Evolutionary conservation across 2,329 filamentous ascomycete species (phyloP), one percentile per base, ranked within the genome.

Genomic region (Dactylellina parvicollis): DNA sequence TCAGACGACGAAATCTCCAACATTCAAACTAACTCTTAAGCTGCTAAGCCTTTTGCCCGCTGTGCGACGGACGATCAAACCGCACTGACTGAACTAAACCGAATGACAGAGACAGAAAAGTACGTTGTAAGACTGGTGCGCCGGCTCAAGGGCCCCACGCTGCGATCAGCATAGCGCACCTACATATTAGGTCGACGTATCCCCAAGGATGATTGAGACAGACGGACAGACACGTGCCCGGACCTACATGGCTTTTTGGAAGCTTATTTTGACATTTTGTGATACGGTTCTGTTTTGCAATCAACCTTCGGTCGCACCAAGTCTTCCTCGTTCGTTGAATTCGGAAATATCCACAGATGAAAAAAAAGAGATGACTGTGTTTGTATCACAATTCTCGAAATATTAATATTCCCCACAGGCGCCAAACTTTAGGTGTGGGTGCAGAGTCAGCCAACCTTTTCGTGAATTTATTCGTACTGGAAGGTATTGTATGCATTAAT

Each of bases 231-330:
- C 62, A 66, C 62, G 62, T 66, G 62, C 42, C n/a, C 9, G 32
- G 12, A 20, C 16, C 30, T 36, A 28, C n/a, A n/a, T n/a, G 16
- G 12, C 30, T 28, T 14, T 47, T 50, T 34, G 28, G 40, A 71
- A 71, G 66, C 66, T 71, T 71, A 71, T 57, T 64, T 64, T 42
- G 66, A 71, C 57, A 71, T 40, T 62, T 54, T 22, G 54, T 55
- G 46, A 70, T 61, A 61, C 55, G 22, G 9, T 16, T 18, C 16
- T 57, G 52, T 28, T 20, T 42, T 46, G 16, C 14, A 22, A 20
- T 22, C n/a, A 8, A 12, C 9, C 20, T 38, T 4, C 34, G 30
- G 14, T 28, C 30, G 12, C 24, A 34, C 9, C 7, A 2, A 2
- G 16, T 14, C 14, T 10, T 24, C 12, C 14, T 12, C 26, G 26